These are phyloP conservation scores for Paracoccidioides lutzii DNA, from an alignment of 2,329 filamentous ascomycete species.

Conservation along the genomic window DNA sequence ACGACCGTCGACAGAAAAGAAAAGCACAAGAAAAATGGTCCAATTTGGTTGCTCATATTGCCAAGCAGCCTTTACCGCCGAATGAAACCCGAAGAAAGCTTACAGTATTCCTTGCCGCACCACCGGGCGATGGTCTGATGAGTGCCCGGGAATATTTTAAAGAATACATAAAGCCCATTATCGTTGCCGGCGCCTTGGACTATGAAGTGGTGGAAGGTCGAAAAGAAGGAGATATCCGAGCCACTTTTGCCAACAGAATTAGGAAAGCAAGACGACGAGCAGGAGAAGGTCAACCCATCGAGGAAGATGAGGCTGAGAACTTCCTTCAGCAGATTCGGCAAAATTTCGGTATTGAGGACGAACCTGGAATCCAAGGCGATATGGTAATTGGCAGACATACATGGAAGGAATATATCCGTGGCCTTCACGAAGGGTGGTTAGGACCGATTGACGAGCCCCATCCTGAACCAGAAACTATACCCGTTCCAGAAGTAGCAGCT, in stretches of 20 bases:
- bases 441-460: slow-evolving; percentile 54
- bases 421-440: slow-evolving; percentile 91
- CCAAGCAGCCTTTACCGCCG: slow-evolving; percentile 59
- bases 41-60: slow-evolving; percentile 69
- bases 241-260: slow-evolving; percentile 74
- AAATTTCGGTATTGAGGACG: slow-evolving; percentile 55
- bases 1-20: slow-evolving; percentile 85
- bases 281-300: slow-evolving; percentile 39
- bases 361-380: slow-evolving; percentile 65
- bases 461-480: slow-evolving; percentile 14
- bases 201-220: slow-evolving; percentile 93
- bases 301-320: slow-evolving; percentile 41
- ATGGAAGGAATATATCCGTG: slow-evolving; percentile 95
- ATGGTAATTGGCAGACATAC: slow-evolving; percentile 80
- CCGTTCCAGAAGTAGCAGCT: slow-evolving; percentile 12
- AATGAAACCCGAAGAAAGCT: slow-evolving; percentile 68
- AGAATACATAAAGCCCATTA: slow-evolving; percentile 86
- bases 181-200: slow-evolving; percentile 80
- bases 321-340: slow-evolving; percentile 51
- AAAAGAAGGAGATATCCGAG: slow-evolving; percentile 82
- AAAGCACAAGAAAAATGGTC: slow-evolving; percentile 77
- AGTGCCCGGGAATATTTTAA: slow-evolving; percentile 88
- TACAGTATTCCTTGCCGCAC: slow-evolving; percentile 72
- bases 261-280: slow-evolving; percentile 51
- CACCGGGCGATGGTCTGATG: slow-evolving; percentile 74